Conservation (phyloP, 2,329 filamentous ascomycete genomes). For the Hymenoscyphus occultus region DNA sequence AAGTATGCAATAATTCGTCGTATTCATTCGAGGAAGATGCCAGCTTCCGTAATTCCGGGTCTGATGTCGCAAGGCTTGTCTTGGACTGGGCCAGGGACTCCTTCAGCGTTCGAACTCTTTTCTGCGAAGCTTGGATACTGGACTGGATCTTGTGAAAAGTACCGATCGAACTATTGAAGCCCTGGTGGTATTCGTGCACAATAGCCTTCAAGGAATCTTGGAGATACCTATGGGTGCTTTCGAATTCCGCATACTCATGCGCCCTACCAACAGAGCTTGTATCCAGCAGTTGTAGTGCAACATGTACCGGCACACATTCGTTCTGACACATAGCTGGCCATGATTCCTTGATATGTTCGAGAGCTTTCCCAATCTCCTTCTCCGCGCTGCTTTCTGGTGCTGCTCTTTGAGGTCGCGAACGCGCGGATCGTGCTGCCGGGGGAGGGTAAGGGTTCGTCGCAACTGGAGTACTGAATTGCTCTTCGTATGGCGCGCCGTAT, state of each 20-base stretch:
- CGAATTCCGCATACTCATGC: constrained; percentile 81
- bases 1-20: constrained; percentile 79
- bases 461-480: constrained; percentile 31
- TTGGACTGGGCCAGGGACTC: constrained; percentile 80
- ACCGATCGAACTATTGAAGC: constrained; percentile 98
- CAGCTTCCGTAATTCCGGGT: constrained; percentile 87
- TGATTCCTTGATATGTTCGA: constrained; percentile 80
- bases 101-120: constrained; percentile 77
- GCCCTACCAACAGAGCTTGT: constrained; percentile 89
- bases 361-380: constrained; percentile 45
- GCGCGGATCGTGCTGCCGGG: constrained; percentile 20
- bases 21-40: constrained; percentile 86
- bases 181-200: constrained; percentile 97
- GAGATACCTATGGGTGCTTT: constrained; percentile 80
- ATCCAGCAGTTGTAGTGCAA: constrained; percentile 93
- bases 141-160: constrained; percentile 98
- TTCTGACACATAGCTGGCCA: constrained; percentile 91
- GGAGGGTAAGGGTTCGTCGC: constrained; percentile 23
- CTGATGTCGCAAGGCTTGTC: constrained; percentile 75
- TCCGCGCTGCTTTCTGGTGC: constrained; percentile 33
- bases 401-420: constrained; percentile 23
- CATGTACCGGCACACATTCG: constrained; percentile 87
- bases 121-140: constrained; percentile 86
- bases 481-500: constrained; percentile 31
- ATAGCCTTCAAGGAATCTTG: constrained; percentile 90